Conservation (phyloP, 2,329 filamentous ascomycete genomes). For the Penicillium sp. region DNA sequence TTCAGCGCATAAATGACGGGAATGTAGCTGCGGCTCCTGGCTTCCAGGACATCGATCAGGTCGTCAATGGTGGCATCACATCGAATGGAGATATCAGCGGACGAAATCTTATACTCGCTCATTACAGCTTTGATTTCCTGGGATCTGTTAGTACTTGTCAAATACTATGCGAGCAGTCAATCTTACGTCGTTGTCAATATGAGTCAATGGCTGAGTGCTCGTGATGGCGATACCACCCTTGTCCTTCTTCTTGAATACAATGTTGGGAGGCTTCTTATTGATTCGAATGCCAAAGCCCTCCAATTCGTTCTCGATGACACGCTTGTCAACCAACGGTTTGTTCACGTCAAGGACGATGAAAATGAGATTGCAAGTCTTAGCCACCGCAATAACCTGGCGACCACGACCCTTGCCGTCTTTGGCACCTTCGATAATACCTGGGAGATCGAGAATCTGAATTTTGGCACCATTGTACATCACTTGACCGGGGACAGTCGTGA, state of each 20-base stretch:
- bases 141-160: conserved; percentile 13
- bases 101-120: conserved; percentile 94
- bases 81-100: conserved; percentile 93
- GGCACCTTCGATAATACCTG: conserved; percentile 97
- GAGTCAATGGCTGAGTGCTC: conserved; percentile 84
- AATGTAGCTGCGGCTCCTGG: conserved; percentile 92
- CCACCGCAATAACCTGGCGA: conserved; percentile 96
- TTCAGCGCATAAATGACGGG: conserved; percentile 99
- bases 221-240: conserved; percentile 96
- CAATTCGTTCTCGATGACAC: conserved; percentile 88
- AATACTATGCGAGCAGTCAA: background rate
- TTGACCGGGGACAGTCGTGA: conserved; percentile 95
- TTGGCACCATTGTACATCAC: conserved; percentile 95
- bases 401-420: conserved; percentile 98
- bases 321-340: conserved; percentile 95
- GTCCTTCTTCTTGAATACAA: conserved; percentile 99
- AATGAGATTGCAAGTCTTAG: conserved; percentile 97
- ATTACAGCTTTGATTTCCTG: conserved; percentile 95
- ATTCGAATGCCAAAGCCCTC: conserved; percentile 97
- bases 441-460: conserved; percentile 96
- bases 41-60: conserved; percentile 91
- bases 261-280: conserved; percentile 96
- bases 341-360: conserved; percentile 99
- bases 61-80: conserved; percentile 98
- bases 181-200: conserved; percentile 77